Conservation (phyloP, 352 stramenopile species). For the Phytophthora boehmeriae region DNA sequence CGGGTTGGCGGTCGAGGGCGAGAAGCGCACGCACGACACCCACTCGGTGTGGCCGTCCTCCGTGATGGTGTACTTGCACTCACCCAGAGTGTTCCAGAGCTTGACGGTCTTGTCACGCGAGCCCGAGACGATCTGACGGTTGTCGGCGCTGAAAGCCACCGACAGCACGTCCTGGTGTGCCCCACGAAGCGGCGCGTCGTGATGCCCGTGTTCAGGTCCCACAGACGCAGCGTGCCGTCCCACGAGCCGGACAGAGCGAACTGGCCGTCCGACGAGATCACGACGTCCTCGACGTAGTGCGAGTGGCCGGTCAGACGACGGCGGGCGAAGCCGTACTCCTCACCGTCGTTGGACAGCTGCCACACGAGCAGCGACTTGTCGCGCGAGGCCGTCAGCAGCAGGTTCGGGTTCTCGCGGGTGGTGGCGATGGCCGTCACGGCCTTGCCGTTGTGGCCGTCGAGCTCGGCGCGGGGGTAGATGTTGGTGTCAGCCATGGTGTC, state of each 20-base stretch:
- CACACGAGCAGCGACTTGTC: constrained; percentile 95
- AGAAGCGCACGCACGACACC: constrained; percentile 99
- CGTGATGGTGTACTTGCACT: constrained; percentile 99
- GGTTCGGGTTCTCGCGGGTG: constrained; percentile 98
- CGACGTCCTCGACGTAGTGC: constrained; percentile 99
- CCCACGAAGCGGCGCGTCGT: constrained; percentile 99
- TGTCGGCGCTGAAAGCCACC: constrained; percentile 99
- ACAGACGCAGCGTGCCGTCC: constrained; percentile 99
- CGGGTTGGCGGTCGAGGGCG: constrained; percentile 94
- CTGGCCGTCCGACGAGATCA: constrained; percentile 99
- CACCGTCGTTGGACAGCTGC: constrained; percentile 94
- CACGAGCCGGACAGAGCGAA: constrained; percentile 99
- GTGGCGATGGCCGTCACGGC: constrained; percentile 96
- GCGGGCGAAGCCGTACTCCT: constrained; percentile 98
- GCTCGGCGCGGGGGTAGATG: constrained; percentile 89
- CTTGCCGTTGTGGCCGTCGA: constrained; percentile 91
- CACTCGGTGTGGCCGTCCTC: constrained; percentile 97
- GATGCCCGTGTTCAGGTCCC: constrained; percentile 99
- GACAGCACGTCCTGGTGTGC: constrained; percentile 99
- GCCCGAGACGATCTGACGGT: constrained; percentile 99
- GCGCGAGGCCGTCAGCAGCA: constrained; percentile 97
- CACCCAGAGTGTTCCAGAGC: constrained; percentile 99
- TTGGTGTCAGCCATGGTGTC: constrained; percentile 75
- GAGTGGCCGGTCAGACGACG: constrained; percentile 98
- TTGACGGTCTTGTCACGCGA: constrained; percentile 99